Base-by-base conservation (phyloP, 2,329 filamentous ascomycete genomes). In the Rhynchosporium agropyri region DNA sequence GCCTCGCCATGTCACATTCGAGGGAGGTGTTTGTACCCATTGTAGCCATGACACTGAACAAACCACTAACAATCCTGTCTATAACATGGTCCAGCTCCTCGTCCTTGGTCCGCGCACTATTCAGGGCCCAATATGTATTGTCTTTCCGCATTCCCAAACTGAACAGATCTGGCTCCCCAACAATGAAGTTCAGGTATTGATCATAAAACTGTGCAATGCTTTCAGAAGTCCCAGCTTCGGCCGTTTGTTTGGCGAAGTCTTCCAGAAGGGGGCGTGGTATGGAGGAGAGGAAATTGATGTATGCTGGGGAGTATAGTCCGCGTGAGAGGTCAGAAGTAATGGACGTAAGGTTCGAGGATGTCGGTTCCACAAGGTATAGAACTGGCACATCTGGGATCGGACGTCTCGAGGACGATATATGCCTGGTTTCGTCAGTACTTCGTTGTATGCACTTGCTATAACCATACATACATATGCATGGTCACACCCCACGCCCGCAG, bases 31-130 rank as follows among this genome's bases (percentile, higher is more conserved):
- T 68, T 81, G 63, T 81, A 89, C 92, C 94, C 92, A 97, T 97
- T 4, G 95, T 99, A n/a, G 96, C 95, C 64, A 95, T 89, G 55
- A 99, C 95, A 67, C 93, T 97, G 78, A 98, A 99, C n/a, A 99
- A 80, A 0, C 95, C 95, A 72, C 90, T 96, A 57, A 99, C 95
- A 67, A 98, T 94, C 69, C 88, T 88, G 76, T 99, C 94, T 38
- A 99, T 85, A 43, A 95, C 87, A 58, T 84, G 81, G 73, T 98
- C 95, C 60, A 99, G 83, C 73, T 95, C 90, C 63, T 95, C 91
- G 71, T 98, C 95, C 68, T 89, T 91, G 2, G 92, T 96, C 74
- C 91, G 88, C 15, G 90, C 90, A 76, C 93, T 98, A 78, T 98
- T 98, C 73, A 99, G 81, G n/a, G 91, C 92, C 87, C 91, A 96